Evolutionary conservation across 495 filamentous ascomycete genomes (phyloP).

Genomic region (Astrothelium macrocarpum): DNA sequence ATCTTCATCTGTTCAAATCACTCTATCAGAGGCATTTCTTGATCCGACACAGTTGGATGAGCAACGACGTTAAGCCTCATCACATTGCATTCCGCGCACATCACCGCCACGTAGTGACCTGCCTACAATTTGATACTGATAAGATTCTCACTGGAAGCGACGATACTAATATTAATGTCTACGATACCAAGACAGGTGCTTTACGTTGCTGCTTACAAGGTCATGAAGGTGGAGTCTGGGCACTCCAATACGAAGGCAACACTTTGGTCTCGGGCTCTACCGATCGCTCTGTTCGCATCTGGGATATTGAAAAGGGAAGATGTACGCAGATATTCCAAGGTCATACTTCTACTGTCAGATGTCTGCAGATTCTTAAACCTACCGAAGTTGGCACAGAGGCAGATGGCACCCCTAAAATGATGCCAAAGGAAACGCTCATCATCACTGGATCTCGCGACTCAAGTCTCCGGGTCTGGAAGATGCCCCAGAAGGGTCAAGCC

Average conservation of each 20-base stretch:
- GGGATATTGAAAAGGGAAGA: slow-evolving; percentile 86
- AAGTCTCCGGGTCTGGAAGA: slow-evolving; percentile 87
- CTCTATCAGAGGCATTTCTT: slow-evolving; percentile 86
- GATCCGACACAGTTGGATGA: slow-evolving; percentile 86
- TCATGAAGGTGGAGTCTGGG: slow-evolving; percentile 97
- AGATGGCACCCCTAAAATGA: slow-evolving; percentile 71
- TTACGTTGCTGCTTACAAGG: slow-evolving; percentile 73
- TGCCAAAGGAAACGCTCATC: slow-evolving; percentile 87
- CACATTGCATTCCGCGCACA: slow-evolving; percentile 96
- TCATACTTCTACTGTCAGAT: slow-evolving; percentile 94
- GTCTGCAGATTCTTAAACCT: slow-evolving; percentile 88
- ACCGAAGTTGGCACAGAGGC: slow-evolving; percentile 59
- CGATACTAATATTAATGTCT: slow-evolving; percentile 96
- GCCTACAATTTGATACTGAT: slow-evolving; percentile 92
- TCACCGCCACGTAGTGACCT: slow-evolving; percentile 93
- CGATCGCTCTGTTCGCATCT: slow-evolving; percentile 89
- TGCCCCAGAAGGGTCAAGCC: slow-evolving; percentile 69
- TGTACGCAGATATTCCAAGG: slow-evolving; percentile 95
- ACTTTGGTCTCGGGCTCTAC: slow-evolving; percentile 93
- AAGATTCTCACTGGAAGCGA: slow-evolving; percentile 97
- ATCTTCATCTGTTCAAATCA: slow-evolving; percentile 89
- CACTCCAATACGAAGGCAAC: slow-evolving; percentile 91
- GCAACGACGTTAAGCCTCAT: slow-evolving; percentile 69
- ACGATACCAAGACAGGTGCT: slow-evolving; percentile 91
- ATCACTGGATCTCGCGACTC: slow-evolving; percentile 97